Conservation (phyloP, 768 basidiomycete genomes). For the Auriscalpium vulgare region DNA sequence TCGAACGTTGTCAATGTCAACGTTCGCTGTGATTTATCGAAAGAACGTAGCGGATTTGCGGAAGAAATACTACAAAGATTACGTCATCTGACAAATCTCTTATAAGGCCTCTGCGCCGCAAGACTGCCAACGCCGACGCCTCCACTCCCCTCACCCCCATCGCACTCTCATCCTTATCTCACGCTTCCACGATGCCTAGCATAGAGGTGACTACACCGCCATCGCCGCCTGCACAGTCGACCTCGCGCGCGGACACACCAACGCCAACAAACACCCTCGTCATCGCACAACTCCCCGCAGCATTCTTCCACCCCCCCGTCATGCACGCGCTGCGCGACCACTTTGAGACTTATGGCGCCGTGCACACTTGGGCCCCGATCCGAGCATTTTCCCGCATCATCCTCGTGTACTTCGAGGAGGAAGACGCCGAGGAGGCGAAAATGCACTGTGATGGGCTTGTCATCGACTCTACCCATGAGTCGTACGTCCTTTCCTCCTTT, state of each 20-base stretch:
- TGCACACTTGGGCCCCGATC: constrained; percentile 90
- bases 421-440: constrained; percentile 63
- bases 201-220: not conserved
- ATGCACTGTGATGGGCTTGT: constrained; percentile 53
- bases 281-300: constrained; percentile 66
- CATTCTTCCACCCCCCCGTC: constrained; percentile 69
- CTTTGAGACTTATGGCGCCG: constrained; percentile 69
- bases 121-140: too few relatives aligned
- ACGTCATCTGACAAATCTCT: too few relatives aligned
- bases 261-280: constrained; percentile 74
- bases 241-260: constrained; percentile 6
- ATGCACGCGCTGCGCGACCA: constrained; percentile 60
- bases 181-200: not conserved
- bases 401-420: constrained; percentile 62
- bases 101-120: too few relatives aligned
- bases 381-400: constrained; percentile 76
- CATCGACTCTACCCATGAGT: constrained; percentile 50
- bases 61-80: too few relatives aligned
- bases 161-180: not conserved
- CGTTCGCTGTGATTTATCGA: too few relatives aligned
- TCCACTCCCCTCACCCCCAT: not conserved
- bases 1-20: too few relatives aligned
- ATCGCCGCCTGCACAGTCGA: not conserved
- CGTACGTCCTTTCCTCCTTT: constrained; percentile 19
- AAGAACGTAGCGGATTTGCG: too few relatives aligned